These are phyloP conservation scores for Trametes cinnabarina DNA, from an alignment of 768 basidiomycete genomes.

Conservation along the genomic window DNA sequence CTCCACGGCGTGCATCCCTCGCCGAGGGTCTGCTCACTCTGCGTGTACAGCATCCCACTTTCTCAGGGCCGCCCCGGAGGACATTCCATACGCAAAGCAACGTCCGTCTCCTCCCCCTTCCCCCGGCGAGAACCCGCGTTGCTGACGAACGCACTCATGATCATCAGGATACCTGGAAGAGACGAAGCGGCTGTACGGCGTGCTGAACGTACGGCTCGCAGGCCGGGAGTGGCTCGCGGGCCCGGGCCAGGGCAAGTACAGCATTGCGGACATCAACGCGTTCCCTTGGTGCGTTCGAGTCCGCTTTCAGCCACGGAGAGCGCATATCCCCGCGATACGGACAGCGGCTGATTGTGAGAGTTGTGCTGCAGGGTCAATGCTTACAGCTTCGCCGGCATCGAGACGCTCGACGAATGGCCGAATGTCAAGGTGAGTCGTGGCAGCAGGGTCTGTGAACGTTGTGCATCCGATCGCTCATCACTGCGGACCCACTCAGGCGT, in stretches of 20 bases:
- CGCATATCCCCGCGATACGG: too few relatives aligned
- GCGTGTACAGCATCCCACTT: slow-evolving; percentile 58
- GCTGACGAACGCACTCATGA: not conserved
- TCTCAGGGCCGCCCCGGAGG: slow-evolving; percentile 54
- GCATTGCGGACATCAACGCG: slow-evolving; percentile 70
- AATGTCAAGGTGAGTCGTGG: slow-evolving; percentile 48
- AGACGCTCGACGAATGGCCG: slow-evolving; percentile 62
- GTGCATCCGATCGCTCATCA: too few relatives aligned
- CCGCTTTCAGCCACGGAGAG: too few relatives aligned
- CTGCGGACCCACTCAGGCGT: slow-evolving; percentile 3
- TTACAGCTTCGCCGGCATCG: slow-evolving; percentile 47
- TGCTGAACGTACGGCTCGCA: slow-evolving; percentile 69
- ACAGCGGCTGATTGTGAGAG: too few relatives aligned
- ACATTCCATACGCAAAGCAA: slow-evolving; percentile 67
- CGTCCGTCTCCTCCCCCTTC: slow-evolving; percentile 35
- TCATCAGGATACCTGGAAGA: slow-evolving; percentile 71
- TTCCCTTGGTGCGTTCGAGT: slow-evolving; percentile 47
- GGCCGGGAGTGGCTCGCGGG: slow-evolving; percentile 79
- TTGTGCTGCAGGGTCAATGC: slow-evolving; percentile 36
- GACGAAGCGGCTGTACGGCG: slow-evolving; percentile 76
- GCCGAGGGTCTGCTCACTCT: not conserved
- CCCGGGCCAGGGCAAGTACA: slow-evolving; percentile 62
- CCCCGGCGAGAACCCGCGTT: not conserved
- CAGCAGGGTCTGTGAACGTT: too few relatives aligned
- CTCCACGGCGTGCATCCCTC: not conserved